Evolutionary conservation across 2,329 filamentous ascomycete genomes (phyloP), one percentile per base, ranked within the genome.

Genomic region (Aureobasidium sp.): DNA sequence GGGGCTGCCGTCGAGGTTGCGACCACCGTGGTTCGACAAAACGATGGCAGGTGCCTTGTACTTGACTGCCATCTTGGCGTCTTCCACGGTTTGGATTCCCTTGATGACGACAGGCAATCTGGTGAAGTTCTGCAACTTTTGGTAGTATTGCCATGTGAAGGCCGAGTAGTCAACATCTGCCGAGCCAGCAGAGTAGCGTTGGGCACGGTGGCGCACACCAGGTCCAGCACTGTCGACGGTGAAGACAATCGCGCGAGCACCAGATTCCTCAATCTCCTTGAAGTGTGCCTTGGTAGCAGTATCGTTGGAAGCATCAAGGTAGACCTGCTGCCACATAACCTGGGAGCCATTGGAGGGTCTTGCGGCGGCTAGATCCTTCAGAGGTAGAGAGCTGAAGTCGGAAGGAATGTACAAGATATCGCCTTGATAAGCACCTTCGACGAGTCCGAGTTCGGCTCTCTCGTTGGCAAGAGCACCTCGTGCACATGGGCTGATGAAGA

Each of bases 401-500:
- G 74, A 69, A 3, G 74, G 70, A 61, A 82, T 79, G 70, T 83
- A 83, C 2, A 82, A 74, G 59, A 83, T 80, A 61, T 78, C 72
- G 9, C 74, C 76, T 25, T 73, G 69, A 10, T 71, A 78, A 13
- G 81, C 80, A 42, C 74, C 79, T 71, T 78, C 75, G 60, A 81
- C 76, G 25, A 84, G 69, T 66, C 79, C 80, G 8, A 76, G 65
- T 71, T 84, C 81, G 11, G 67, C 67, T 74, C 96, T 91, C 0
- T 87, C 87, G 72, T 97, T 82, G 63, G 92, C 93, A 10, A 97
- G 85, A 76, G 96, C 96, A 67, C 92, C 93, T 10, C 97, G 83
- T 0, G 93, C 93, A 16, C 93, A 97, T 44, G 93, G 93, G 1
- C 93, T 96, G 41, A 97, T 87, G 77, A 97, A 97, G 77, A 96